Base-by-base conservation (phyloP, 768 basidiomycete species). In the Sarcodon aspratus region DNA sequence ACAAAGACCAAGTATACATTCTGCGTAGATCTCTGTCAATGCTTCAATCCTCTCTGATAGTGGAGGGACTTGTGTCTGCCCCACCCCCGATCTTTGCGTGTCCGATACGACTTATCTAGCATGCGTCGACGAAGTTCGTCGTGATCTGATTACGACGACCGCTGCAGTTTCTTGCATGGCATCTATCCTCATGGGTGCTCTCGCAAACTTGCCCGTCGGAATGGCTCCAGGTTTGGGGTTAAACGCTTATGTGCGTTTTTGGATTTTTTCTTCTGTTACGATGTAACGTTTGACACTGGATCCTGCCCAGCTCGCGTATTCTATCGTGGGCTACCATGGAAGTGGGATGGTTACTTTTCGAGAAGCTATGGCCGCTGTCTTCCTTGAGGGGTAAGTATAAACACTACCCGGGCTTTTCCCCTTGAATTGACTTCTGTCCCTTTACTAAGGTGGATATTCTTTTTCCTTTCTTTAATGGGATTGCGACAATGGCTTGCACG, bases 401-500 rank as follows among this genome's bases (percentile, higher is more conserved):
- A 13, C 15, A 1, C 27, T 48, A 27, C 52, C n/a, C 31, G 21
- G 6, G 32, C 44, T 44, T 36, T 47, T 3, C 18, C 21, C 9
- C n/a, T 15, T 31, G n/a, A 36, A 40, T 46, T 37, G 33, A 48
- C 45, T 27, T 13, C 9, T 15, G 18, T 48, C 13, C 31, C 36
- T 48, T 36, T 15, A 27, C 15, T 48, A 12, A 46, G 17, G 12
- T 34, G 34, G 36, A 63, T 92, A 9, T 92, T 93, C 70, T 74
- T 91, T 53, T 54, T 82, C 57, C 68, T 93, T 11, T 89, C 88
- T 0, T 62, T 93, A 17, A 68, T 92, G 32, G 90, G 90, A 52
- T 72, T 93, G 47, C 86, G 90, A 45, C 88, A 91, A 67, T 93
- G 88, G 90, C 73, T 93, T 5, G 86, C 83, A 11, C 78, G 90